phyloP scores from a whole-genome alignment of 331 rosid genomes.

The Pyrus hybrid region DNA sequence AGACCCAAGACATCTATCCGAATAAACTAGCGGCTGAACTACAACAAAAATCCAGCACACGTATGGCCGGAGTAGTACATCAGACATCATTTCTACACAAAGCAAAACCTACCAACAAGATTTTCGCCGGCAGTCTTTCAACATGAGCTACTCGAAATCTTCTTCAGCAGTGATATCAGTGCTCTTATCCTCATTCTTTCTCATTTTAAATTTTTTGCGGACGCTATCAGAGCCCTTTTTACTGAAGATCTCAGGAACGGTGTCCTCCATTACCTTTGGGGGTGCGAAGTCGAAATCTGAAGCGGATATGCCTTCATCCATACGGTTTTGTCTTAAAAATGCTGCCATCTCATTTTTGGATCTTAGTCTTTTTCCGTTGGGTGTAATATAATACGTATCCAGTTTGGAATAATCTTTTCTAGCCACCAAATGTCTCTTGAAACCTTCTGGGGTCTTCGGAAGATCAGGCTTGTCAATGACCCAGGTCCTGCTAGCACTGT shows the following conservation, averaged over 20 bases:
- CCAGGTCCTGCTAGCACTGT: conserved; percentile 69
- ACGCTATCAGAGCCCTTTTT: conserved; percentile 27
- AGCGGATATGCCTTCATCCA: conserved; percentile 25
- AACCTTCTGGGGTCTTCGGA: conserved; percentile 69
- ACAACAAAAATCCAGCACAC: not conserved
- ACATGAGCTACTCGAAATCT: not conserved
- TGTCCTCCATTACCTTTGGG: conserved; percentile 83
- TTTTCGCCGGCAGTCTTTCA: not conserved
- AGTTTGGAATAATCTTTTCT: conserved; percentile 74
- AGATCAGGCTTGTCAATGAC: conserved; percentile 80
- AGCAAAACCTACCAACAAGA: not conserved
- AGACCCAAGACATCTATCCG: not conserved
- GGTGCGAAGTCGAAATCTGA: conserved; percentile 47
- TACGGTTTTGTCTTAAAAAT: conserved; percentile 44
- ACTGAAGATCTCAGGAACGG: conserved; percentile 42
- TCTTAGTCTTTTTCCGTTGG: conserved; percentile 62
- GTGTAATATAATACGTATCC: conserved; percentile 66
- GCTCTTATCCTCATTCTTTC: not conserved
- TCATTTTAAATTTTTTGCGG: not conserved
- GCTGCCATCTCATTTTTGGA: conserved; percentile 58
- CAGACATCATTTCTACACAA: not conserved
- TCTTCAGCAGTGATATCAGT: not conserved
- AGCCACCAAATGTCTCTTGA: conserved; percentile 58
- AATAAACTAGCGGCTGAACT: not conserved
- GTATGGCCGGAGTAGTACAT: not conserved